Evolutionary conservation across 2,329 filamentous ascomycete genomes (phyloP), one percentile per base, ranked within the genome.

Genomic region (Alternaria longipes): DNA sequence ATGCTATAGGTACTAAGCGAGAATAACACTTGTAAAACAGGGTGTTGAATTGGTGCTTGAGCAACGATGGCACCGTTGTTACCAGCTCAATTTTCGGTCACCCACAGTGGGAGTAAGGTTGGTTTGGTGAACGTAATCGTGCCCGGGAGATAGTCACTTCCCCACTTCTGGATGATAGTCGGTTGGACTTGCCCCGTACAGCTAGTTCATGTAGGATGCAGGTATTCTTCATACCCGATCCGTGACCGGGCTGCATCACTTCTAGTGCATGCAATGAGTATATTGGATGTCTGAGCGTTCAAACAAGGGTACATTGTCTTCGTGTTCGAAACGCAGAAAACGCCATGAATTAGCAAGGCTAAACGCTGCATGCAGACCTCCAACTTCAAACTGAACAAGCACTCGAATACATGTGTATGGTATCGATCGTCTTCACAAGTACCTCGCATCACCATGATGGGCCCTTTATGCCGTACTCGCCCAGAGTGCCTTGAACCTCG

Each of bases 401-500:
- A 34, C 50, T 40, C n/a, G 22, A 41, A 61, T 57, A 57, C 61
- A 57, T 53, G 40, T 57, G 53, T 45, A 57, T 36, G 16, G 18
- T 8, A 11, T 24, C 26, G 22, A 53, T 14, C 24, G 14, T 36
- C 32, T 24, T 34, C 20, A 49, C 20, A 30, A 32, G 20, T 4
- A 24, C 18, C 20, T 34, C 32, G 32, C 28, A 12, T 45, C 14
- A 50, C 28, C 22, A 22, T 50, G 30, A 12, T 20, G 8, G 22
- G 30, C 9, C 26, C 40, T 26, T 30, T 46, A 71, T n/a, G 63
- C 67, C 4, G 70, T 72, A 32, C 59, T 62, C 22, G 54, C 63
- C 73, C 73, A 75, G 44, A 75, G 49, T 22, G 69, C 71, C 54
- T 65, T 72, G 16, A 67, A 59, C 54, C 73, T 69, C 42, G 69